phyloP scores from a whole-genome alignment of 352 stramenopile species.

The Phytophthora uliginosa region DNA sequence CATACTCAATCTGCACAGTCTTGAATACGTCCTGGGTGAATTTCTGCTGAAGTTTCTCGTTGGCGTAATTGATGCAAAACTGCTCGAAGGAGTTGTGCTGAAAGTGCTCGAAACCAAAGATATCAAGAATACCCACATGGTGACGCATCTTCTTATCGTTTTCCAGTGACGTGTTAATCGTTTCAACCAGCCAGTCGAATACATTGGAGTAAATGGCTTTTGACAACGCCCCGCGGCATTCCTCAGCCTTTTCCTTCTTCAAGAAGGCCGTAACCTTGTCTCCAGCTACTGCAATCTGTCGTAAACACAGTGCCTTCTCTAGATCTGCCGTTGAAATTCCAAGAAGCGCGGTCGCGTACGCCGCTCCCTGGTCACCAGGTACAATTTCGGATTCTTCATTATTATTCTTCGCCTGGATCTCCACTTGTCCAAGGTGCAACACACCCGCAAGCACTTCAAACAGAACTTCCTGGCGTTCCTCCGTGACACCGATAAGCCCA shows the following conservation, averaged over 20 bases:
- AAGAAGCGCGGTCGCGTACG: slow-evolving; percentile 60
- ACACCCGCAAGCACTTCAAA: slow-evolving; percentile 92
- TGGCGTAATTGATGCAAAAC: slow-evolving; percentile 95
- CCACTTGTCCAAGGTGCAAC: slow-evolving; percentile 97
- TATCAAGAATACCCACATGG: slow-evolving; percentile 94
- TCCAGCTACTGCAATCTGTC: slow-evolving; percentile 83
- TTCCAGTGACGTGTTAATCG: slow-evolving; percentile 82
- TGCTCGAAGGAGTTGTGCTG: slow-evolving; percentile 96
- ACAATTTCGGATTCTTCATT: slow-evolving; percentile 79
- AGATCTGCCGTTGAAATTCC: slow-evolving; percentile 62
- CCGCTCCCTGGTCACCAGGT: slow-evolving; percentile 41
- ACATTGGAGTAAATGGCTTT: slow-evolving; percentile 97
- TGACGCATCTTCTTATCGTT: slow-evolving; percentile 66
- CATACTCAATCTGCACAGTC: slow-evolving; percentile 91
- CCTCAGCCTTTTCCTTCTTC: slow-evolving; percentile 87
- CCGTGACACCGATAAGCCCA: slow-evolving; percentile 68
- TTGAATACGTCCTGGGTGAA: slow-evolving; percentile 94
- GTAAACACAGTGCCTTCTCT: slow-evolving; percentile 77
- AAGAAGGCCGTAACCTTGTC: slow-evolving; percentile 84
- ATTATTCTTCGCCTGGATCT: slow-evolving; percentile 86
- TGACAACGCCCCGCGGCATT: slow-evolving; percentile 95
- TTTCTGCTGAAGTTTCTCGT: slow-evolving; percentile 95
- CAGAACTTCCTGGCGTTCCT: slow-evolving; percentile 62
- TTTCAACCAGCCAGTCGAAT: slow-evolving; percentile 97
- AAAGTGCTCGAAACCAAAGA: slow-evolving; percentile 97